Evolutionary conservation across 345 rosid genomes (phyloP).

Genomic region (Eucalyptus virginea): DNA sequence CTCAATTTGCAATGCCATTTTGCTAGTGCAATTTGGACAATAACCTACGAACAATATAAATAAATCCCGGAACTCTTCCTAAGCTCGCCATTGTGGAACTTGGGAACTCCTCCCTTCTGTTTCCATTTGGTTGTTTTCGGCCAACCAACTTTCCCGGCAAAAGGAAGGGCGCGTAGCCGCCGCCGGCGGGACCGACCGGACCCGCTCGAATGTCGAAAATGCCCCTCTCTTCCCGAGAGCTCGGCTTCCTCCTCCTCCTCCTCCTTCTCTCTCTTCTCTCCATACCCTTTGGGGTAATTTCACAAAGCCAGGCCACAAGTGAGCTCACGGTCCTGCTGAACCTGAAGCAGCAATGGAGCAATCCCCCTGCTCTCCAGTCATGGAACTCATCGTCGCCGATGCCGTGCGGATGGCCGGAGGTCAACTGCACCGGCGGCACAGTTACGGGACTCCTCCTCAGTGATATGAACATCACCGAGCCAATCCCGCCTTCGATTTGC

Average conservation of each 20-base stretch:
- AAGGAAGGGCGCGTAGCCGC: not conserved
- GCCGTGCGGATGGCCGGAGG: constrained; percentile 56
- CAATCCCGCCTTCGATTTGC: constrained; percentile 48
- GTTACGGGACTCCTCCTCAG: constrained; percentile 31
- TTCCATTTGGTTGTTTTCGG: not conserved
- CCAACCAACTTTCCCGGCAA: not conserved
- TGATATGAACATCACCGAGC: constrained; percentile 18
- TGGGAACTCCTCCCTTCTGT: not conserved
- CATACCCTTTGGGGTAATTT: constrained; percentile 25
- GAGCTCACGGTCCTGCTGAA: constrained; percentile 43
- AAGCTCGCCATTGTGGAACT: not conserved
- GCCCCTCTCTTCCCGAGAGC: not conserved
- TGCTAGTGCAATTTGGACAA: not conserved
- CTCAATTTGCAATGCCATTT: not conserved
- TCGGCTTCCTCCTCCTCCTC: not conserved
- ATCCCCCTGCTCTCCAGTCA: constrained; percentile 37
- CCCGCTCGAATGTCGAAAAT: not conserved
- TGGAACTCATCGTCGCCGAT: constrained; percentile 52
- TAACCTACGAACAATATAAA: not conserved
- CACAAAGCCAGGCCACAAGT: constrained; percentile 11
- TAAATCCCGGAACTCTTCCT: not conserved
- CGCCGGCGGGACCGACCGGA: not conserved
- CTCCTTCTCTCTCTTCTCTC: constrained; percentile 15
- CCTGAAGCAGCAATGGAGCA: constrained; percentile 39
- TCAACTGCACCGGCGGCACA: constrained; percentile 24